Evolutionary conservation across 805 yeast genomes (phyloP), one percentile per base, ranked within the genome.

Genomic region (Zygoascus tannicola): DNA sequence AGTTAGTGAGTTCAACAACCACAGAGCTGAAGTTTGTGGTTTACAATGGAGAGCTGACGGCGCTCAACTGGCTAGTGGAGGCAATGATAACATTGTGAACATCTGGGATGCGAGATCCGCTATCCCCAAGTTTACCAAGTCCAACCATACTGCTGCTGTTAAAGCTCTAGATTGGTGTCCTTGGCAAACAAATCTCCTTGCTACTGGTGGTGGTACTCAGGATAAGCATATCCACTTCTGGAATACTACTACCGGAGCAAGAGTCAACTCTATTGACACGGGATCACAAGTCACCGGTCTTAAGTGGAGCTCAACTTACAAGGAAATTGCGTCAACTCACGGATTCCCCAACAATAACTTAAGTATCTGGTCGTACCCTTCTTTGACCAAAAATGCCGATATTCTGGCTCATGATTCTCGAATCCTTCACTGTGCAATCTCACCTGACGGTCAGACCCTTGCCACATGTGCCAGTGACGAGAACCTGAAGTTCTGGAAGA

Each of bases 391-490:
- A 61, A 87, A 90, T 2, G 96, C 95, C 4, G 94, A 85, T 53
- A 84, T 92, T 42, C 77, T 79, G 33, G 96, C 97, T 1, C 98
- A 92, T 59, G 96, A 86, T 50, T 77, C 92, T 14, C 73, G 97
- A 52, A 86, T 92, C 21, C 71, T 92, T 43, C 76, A 76, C 49
- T 82, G 95, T 22, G 79, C 86, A 38, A 60, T 92, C 42, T 83
- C 95, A 20, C 97, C 97, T 3, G 97, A 92, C 64, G 85, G 83
- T 14, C 76, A 85, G 42, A 85, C 94, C 0, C 66, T 92, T 44
- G 97, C 95, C 1, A 92, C 98, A 0, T 87, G 88, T 38, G 94
- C 97, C 2, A 94, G 95, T 10, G 97, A 92, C 63, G 98, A 92
- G 61, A 90, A 87, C 64, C 72, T 92, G 58, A 90, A 92, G 65